These are phyloP conservation scores for Backusella macrospora DNA, from an alignment of 192 early-diverging fungal species.

Conservation along the genomic window DNA sequence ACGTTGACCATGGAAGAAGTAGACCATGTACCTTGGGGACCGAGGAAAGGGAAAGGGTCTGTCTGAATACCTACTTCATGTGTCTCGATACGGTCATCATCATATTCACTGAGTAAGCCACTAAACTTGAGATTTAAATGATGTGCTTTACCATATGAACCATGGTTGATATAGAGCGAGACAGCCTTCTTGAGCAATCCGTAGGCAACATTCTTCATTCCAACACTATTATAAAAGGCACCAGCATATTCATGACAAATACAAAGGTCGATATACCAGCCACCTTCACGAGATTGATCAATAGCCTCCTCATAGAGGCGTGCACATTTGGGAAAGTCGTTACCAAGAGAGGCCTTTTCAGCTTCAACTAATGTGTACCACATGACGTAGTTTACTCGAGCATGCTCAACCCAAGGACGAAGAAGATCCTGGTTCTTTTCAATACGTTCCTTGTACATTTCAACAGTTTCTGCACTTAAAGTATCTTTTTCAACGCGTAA, in stretches of 20 bases:
- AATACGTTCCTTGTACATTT: conserved; percentile 6
- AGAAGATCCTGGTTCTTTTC: conserved; percentile 24
- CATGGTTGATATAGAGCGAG: conserved; percentile 21
- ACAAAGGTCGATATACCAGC: conserved; percentile 36
- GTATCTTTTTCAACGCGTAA: conserved; percentile 2
- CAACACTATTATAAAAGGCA: conserved; percentile 29
- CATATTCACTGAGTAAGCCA: conserved; percentile 19
- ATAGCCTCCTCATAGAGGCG: conserved; percentile 37
- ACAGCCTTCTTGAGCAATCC: conserved; percentile 31
- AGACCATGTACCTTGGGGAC: conserved; percentile 28
- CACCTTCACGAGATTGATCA: conserved; percentile 26
- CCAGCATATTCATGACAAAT: conserved; percentile 39
- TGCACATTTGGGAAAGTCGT: conserved; percentile 18
- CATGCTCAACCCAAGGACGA: conserved; percentile 24
- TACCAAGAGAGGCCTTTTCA: conserved; percentile 18
- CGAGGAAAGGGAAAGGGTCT: conserved; percentile 33
- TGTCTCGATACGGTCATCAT: conserved; percentile 27
- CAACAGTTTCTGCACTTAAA: background rate
- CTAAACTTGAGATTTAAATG: conserved; percentile 26
- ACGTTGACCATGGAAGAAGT: conserved; percentile 21
- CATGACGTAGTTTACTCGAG: conserved; percentile 19
- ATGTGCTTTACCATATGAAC: conserved; percentile 37
- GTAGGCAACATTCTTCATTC: conserved; percentile 31
- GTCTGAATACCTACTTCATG: conserved; percentile 32
- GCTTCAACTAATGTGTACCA: conserved; percentile 39